Evolutionary conservation across 805 yeast species (phyloP), one percentile per base, ranked within the genome.

Genomic region (Starmera dryadoides): DNA sequence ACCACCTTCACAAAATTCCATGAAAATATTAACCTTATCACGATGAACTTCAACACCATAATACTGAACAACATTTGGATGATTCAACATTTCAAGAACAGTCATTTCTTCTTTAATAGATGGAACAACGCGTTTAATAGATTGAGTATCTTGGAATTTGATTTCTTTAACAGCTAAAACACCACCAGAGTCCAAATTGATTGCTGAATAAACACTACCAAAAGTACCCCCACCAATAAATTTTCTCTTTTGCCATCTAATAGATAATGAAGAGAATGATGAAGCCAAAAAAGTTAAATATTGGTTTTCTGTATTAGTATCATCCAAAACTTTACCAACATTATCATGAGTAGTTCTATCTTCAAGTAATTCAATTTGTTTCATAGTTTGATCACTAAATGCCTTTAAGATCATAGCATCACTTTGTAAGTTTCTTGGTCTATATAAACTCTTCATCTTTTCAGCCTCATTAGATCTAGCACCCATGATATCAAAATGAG

Each of bases 401-500:
- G 80, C 75, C 18, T 71, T 63, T 41, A 79, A 56, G 18, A 75
- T 64, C 31, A 68, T 73, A 38, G 69, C 76, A 45, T 75, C 81
- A 41, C 68, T 70, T 54, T 75, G 78, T 48, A 75, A 60, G 7
- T 75, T 74, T 25, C 62, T 64, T 36, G 65, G 63, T 22, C 54
- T 54, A 35, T 46, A 64, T 37, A 53, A 53, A 41, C 53, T 59
- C 34, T 46, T 52, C 52, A 73, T 80, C 38, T 77, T 79, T 65
- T 72, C 62, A 58, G 75, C 44, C 40, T 50, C 75, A 71, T 58
- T 81, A 2, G 96, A 84, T 53, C 98, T 73, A 0, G 97, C 97
- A 36, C 98, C 98, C 96, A 91, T 93, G 38, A 93, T 88, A 62
- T 93, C 98, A 55, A 93, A 93, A 63, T 93, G 98, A 0, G 96